Base-by-base conservation (phyloP, 2,329 filamentous ascomycete species). In the Rhinocladiella similis region DNA sequence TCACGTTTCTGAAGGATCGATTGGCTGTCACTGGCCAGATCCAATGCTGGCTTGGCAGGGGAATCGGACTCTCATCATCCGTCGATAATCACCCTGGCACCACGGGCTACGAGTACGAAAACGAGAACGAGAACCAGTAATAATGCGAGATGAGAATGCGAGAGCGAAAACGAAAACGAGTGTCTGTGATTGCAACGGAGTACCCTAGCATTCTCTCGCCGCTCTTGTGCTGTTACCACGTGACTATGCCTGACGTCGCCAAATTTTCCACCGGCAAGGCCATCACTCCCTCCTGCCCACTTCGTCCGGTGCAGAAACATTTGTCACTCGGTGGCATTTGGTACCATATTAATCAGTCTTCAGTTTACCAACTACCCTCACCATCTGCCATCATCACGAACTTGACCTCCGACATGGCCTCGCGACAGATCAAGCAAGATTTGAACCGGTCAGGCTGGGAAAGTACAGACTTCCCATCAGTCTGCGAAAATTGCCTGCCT, bases 381-480 rank as follows among this genome's bases (percentile, higher is more conserved):
- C 5, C 14, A 16, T 42, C n/a, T n/a, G 12, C 12, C 22, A 7
- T 50, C 22, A 41, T 22, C 19, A 33, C 29, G 5, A 33, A 10
- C 29, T 7, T 33, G 29, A 33, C 29, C 6, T n/a, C 43, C 42
- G 42, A 19, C 48, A 73, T 72, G 54, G 93, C 95, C 86, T 89
- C 90, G 54, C 89, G 91, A 12, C 91, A 96, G 73, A 97, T 97
- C 72, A 97, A 97, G 74, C 89, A 95, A 72, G 92, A 97, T 71
- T 82, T 97, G 46, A 97, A 97, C 76, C 85, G 94, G 52, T 94
- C 91, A 16, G 94, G 94, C 57, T 97, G 92, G 91, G 94, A 99
- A 75, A 89, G 91, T 4, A 77, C 75, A 18, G 77, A 79, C 61
- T 79, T 79, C 41, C 77, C 77, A 2, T 79, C 77, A 2, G 76